These are phyloP conservation scores for Gentiana dahurica DNA, from an alignment of 257 asterid species.

Conservation along the genomic window DNA sequence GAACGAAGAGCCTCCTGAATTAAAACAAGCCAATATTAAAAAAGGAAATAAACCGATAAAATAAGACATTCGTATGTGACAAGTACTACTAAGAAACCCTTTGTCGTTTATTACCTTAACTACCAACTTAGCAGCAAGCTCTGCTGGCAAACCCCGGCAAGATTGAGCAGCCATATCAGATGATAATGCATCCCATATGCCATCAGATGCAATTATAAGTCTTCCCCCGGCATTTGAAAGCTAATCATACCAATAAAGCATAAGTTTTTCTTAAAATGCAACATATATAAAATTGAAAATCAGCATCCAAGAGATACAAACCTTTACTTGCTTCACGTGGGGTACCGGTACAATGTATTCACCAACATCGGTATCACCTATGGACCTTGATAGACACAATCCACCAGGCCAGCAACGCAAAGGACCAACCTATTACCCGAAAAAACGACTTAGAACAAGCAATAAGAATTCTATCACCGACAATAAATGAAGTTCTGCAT, in stretches of 20 bases:
- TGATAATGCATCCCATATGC: slow-evolving; percentile 95
- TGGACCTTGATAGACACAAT: slow-evolving; percentile 93
- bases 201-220: slow-evolving; percentile 96
- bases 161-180: slow-evolving; percentile 82
- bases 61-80: background rate
- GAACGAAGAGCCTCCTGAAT: slow-evolving; percentile 94
- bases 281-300: slow-evolving; percentile 5
- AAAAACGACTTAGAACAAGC: slow-evolving; percentile 4
- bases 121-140: slow-evolving; percentile 93
- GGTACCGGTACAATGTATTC: slow-evolving; percentile 95
- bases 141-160: slow-evolving; percentile 96
- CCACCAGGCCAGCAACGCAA: slow-evolving; percentile 99
- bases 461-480: background rate
- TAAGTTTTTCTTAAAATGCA: background rate
- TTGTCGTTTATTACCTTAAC: slow-evolving; percentile 52
- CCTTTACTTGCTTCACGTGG: slow-evolving; percentile 99
- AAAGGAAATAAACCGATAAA: background rate
- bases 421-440: slow-evolving; percentile 77
- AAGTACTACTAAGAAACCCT: too few species aligned
- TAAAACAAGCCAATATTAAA: slow-evolving; percentile 12
- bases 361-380: slow-evolving; percentile 96
- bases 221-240: slow-evolving; percentile 97
- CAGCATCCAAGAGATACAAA: slow-evolving; percentile 17
- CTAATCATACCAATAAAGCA: slow-evolving; percentile 23
- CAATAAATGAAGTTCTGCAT: background rate